These are phyloP conservation scores for Voacanga thouarsii DNA, from an alignment of 257 asterid species.

Conservation along the genomic window DNA sequence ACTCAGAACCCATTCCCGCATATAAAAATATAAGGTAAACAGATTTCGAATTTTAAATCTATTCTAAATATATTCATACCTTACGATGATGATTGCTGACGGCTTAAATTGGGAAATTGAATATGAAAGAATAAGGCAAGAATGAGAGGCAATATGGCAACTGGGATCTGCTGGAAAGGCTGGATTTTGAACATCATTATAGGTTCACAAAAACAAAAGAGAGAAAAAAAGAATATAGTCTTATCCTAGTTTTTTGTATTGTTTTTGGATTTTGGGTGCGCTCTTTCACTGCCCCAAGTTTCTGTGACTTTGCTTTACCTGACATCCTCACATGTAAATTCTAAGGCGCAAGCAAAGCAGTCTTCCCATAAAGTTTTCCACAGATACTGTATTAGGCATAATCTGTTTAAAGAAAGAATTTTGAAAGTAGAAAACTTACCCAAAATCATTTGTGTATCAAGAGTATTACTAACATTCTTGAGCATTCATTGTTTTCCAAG, in stretches of 20 bases:
- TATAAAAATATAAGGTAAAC: neutral
- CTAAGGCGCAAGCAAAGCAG: slow-evolving; percentile 5
- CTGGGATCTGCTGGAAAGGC: slow-evolving; percentile 22
- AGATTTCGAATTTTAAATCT: neutral
- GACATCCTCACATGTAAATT: slow-evolving; percentile 39
- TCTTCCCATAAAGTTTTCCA: neutral
- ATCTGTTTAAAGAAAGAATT: no score
- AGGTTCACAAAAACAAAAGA: slow-evolving; percentile 2
- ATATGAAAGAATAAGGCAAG: slow-evolving; percentile 8
- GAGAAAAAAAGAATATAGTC: slow-evolving; percentile 21
- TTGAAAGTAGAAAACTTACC: no score
- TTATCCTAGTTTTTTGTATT: slow-evolving; percentile 4
- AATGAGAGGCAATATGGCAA: slow-evolving; percentile 8
- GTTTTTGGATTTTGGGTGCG: neutral
- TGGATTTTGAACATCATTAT: slow-evolving; percentile 15
- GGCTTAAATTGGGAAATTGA: slow-evolving; percentile 9
- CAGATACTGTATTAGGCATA: neutral
- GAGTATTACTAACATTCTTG: no score
- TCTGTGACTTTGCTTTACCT: slow-evolving; percentile 30
- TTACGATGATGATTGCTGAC: slow-evolving; percentile 13
- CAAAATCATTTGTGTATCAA: neutral
- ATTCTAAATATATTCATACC: neutral
- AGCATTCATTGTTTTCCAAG: neutral
- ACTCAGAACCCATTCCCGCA: neutral
- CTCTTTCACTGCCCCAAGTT: neutral